Evolutionary conservation across 331 rosid species (phyloP), one percentile per base, ranked within the genome.

Genomic region (Quercus lobata): DNA sequence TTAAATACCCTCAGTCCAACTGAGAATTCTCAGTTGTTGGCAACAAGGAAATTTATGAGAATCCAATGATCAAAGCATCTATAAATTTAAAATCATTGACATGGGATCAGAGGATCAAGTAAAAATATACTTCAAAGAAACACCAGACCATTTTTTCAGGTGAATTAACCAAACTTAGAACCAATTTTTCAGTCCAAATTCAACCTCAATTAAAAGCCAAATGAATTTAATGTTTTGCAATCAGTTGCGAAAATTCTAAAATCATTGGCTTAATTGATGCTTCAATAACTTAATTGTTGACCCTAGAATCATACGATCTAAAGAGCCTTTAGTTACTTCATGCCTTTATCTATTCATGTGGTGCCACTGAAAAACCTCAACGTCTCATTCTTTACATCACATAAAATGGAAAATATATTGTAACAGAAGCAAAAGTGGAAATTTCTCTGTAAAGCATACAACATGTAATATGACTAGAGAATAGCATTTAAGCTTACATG

Each of bases 401-500:
- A 63, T 12, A 29, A 63, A 63, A 63, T 29, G 7, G 44, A 63
- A 34, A 34, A 32, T 25, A 32, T 24, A 46, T 10, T 21, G 74
- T 63, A 41, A 15, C 70, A 83, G 57, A 54, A 24, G 27, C n/a
- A 62, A 17, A 82, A 35, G n/a, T 57, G 70, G 14, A 78, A 81
- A 35, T 79, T 72, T 52, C 19, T 30, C 22, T 8, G 71, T 63
- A 77, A 19, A 57, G 76, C 53, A 63, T 52, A 72, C 21, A 16
- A 71, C 57, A 30, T 71, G 54, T 53, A 65, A 19, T 7, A 56
- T 57, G 75, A 68, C 74, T 19, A 66, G 24, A 14, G n/a, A 62
- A 81, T 76, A 79, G 37, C 69, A 65, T 53, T 60, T 73, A 72
- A 72, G 79, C 98, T 86, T 91, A 96, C 99, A 88, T 93, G 98